Percentiles rank a stretch among this genome's conserved stretches.
Evolutionary conservation across 139 green algal species (phyloP).

Genomic region (Picochlorum sp.): DNA sequence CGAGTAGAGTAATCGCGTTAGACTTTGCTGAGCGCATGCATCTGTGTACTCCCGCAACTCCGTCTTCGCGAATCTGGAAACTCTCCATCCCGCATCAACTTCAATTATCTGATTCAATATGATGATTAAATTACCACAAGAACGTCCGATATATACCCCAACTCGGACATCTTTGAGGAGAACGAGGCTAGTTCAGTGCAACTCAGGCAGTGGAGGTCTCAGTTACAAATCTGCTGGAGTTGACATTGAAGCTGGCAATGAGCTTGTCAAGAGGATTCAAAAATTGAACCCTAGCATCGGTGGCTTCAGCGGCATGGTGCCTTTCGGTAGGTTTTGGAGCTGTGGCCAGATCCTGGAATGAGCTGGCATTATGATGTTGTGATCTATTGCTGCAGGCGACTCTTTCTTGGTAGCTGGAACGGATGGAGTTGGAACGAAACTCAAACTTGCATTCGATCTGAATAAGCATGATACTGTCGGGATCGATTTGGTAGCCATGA

Average conservation of each 20-base stretch:
- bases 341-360: not conserved
- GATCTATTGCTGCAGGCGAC: slow-evolving; percentile 52
- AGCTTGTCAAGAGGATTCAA: slow-evolving; percentile 89
- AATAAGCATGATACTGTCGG: slow-evolving; percentile 93
- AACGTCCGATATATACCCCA: not conserved
- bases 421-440: slow-evolving; percentile 96
- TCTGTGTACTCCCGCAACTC: too few relatives aligned
- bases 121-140: too few relatives aligned
- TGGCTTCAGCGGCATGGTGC: slow-evolving; percentile 90
- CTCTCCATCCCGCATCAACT: too few relatives aligned
- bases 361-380: not conserved
- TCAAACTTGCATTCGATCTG: slow-evolving; percentile 96
- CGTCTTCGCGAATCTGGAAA: too few relatives aligned
- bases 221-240: slow-evolving; percentile 89
- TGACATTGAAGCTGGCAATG: slow-evolving; percentile 93
- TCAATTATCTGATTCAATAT: too few relatives aligned
- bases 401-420: slow-evolving; percentile 91
- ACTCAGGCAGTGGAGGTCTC: slow-evolving; percentile 19
- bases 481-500: slow-evolving; percentile 97
- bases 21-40: too few relatives aligned
- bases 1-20: too few relatives aligned
- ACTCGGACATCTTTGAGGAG: not conserved
- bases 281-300: slow-evolving; percentile 89
- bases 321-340: slow-evolving; percentile 63
- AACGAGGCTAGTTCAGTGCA: not conserved